These are phyloP conservation scores for Amanita inopinata DNA, from an alignment of 768 basidiomycete species.

Conservation along the genomic window DNA sequence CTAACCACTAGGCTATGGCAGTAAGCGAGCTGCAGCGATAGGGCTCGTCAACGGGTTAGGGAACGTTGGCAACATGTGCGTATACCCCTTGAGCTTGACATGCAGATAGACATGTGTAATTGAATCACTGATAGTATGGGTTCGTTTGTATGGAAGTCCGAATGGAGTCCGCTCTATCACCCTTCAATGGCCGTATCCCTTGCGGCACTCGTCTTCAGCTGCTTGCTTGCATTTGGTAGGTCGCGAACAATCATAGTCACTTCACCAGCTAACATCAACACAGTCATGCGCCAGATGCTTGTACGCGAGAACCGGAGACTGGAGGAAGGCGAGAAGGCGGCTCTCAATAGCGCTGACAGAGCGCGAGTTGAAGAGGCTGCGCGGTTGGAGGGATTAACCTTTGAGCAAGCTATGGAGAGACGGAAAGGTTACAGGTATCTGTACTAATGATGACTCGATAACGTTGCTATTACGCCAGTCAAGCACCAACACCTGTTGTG, in stretches of 20 bases:
- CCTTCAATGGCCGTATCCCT: conserved; percentile 48
- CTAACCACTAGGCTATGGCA: no score
- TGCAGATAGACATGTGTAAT: background rate
- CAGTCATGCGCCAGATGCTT: conserved; percentile 38
- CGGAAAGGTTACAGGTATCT: conserved; percentile 52
- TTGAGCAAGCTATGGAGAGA: conserved; percentile 48
- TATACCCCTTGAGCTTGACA: conserved; percentile 5
- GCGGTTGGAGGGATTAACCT: conserved; percentile 45
- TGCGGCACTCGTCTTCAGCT: conserved; percentile 24
- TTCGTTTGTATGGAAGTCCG: conserved; percentile 50
- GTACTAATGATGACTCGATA: conserved; percentile 22
- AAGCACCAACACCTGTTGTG: no score
- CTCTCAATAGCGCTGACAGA: conserved; percentile 34
- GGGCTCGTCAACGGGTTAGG: conserved; percentile 52
- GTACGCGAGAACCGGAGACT: conserved; percentile 40
- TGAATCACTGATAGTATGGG: conserved; percentile 35
- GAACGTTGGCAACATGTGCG: conserved; percentile 51
- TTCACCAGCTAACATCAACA: background rate
- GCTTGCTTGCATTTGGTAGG: conserved; percentile 23
- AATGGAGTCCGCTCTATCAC: conserved; percentile 56
- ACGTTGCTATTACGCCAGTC: no score
- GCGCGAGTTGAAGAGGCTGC: conserved; percentile 50
- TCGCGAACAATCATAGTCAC: conserved; percentile 1
- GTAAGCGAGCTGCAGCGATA: conserved; percentile 46
- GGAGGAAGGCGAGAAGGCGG: conserved; percentile 35